Evolutionary conservation across 352 stramenopile genomes (phyloP), one percentile per base, ranked within the genome.

Genomic region (Sclerospora graminicola): DNA sequence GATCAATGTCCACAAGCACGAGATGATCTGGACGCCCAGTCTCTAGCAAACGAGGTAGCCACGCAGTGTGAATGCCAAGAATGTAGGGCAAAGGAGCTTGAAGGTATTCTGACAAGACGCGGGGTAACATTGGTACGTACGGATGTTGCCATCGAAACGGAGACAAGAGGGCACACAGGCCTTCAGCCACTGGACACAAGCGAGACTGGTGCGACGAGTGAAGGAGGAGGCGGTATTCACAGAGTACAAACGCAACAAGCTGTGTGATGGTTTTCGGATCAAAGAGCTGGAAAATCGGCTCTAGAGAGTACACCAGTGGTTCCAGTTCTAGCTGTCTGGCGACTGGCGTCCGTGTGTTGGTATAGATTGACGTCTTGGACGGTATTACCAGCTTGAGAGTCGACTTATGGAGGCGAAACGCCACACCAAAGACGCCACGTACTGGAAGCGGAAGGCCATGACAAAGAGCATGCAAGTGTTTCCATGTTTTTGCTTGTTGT

Each of bases 131-230:
- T 3, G 81, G 78, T 4, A 92, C 71, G 40, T 90, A 92, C 11
- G 78, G 81, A 44, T 92, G 81, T 39, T 89, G 78, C 78, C 81
- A 92, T 31, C 69, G 71, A 49, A 92, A 90, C 4, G 81, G 81
- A 56, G 90, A 90, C 35, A 90, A 75, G 15, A 92, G 69, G 3
- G 78, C 62, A 21, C 78, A 90, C 5, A 92, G 42, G 0, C 69
- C 71, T 53, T 92, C 81, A 0, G 76, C 65, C 11, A 92, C 65
- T 3, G 76, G 76, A 19, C 69, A 85, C 21, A 92, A 54, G 13
- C 89, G 56, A 20, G 78, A 84, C 27, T 88, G 64, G 32, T 89
- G 71, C 5, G 62, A 66, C 30, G 78, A 89, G 43, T 92, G 81
- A 13, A 92, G 62, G 8, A 92, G 65, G 14, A 92, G 48, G 0